phyloP scores from a whole-genome alignment of 192 early-diverging fungal genomes.

The Funneliformis geosporum region DNA sequence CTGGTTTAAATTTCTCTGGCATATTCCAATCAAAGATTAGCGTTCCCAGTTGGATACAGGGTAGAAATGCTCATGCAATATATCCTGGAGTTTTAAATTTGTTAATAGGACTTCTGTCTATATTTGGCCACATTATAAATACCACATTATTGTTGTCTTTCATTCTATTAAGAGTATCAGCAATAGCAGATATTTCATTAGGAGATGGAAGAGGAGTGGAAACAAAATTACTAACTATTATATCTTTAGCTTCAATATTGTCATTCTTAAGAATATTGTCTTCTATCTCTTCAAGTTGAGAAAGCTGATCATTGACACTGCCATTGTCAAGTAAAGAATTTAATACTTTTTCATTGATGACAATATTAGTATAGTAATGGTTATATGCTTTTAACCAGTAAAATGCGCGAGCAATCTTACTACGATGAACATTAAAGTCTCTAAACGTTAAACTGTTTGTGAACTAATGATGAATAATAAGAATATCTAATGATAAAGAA shows the following conservation, averaged over 20 bases:
- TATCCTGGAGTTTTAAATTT: not conserved
- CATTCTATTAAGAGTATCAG: no score
- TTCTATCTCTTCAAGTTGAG: not conserved
- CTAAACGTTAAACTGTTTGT: not conserved
- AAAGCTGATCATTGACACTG: not conserved
- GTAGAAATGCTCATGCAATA: slow-evolving; percentile 3
- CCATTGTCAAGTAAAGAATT: not conserved
- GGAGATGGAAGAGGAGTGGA: not conserved
- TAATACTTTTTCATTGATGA: not conserved
- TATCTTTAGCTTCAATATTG: not conserved
- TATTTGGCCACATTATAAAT: not conserved
- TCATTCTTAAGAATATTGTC: not conserved
- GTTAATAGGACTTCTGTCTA: not conserved
- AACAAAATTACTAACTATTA: not conserved
- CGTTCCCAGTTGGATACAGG: not conserved
- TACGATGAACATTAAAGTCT: not conserved
- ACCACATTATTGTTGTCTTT: not conserved
- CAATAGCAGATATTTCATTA: slow-evolving; percentile 14
- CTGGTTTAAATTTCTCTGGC: slow-evolving; percentile 3
- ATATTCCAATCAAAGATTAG: not conserved
- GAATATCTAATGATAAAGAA: slow-evolving; percentile 2
- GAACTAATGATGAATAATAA: not conserved
- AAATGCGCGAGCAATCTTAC: not conserved
- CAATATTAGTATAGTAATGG: not conserved
- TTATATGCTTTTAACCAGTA: not conserved